A percentile compares a stretch with the other conserved stretches of the same genome.
Evolutionary conservation across 257 asterid species (phyloP).

Genomic region (Cruciata laevipes): DNA sequence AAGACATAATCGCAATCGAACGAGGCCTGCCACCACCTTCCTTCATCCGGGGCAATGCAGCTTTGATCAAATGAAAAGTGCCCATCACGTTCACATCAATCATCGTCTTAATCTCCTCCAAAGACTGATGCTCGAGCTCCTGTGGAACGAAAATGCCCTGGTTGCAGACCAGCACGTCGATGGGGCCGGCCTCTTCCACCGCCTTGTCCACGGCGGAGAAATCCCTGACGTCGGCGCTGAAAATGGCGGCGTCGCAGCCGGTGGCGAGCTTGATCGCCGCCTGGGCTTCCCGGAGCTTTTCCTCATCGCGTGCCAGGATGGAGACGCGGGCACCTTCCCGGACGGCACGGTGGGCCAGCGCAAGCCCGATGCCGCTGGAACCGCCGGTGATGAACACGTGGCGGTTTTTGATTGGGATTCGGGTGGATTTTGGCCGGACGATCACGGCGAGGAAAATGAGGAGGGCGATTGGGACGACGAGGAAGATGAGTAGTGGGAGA

Average conservation of each 20-base stretch:
- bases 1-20: constrained; percentile 83
- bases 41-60: constrained; percentile 90
- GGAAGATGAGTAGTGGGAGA: constrained; percentile 38
- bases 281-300: constrained; percentile 73
- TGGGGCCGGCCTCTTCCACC: constrained; percentile 59
- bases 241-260: constrained; percentile 62
- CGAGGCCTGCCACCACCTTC: constrained; percentile 59
- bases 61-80: constrained; percentile 75
- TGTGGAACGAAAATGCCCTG: constrained; percentile 80
- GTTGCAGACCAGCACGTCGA: constrained; percentile 81
- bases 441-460: constrained; percentile 54
- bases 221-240: constrained; percentile 87
- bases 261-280: constrained; percentile 68
- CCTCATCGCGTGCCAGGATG: constrained; percentile 61
- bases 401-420: constrained; percentile 70
- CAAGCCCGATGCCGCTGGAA: constrained; percentile 95
- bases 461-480: constrained; percentile 52
- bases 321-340: constrained; percentile 60
- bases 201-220: constrained; percentile 54
- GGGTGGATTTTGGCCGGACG: constrained; percentile 59
- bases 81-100: constrained; percentile 83
- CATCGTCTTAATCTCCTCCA: constrained; percentile 81
- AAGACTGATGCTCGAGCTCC: constrained; percentile 55
- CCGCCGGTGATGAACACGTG: constrained; percentile 95
- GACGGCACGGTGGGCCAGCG: constrained; percentile 75